Evolutionary conservation across 2,329 filamentous ascomycete species (phyloP), one percentile per base, ranked within the genome.

Genomic region (Purpureocillium lavendulum): DNA sequence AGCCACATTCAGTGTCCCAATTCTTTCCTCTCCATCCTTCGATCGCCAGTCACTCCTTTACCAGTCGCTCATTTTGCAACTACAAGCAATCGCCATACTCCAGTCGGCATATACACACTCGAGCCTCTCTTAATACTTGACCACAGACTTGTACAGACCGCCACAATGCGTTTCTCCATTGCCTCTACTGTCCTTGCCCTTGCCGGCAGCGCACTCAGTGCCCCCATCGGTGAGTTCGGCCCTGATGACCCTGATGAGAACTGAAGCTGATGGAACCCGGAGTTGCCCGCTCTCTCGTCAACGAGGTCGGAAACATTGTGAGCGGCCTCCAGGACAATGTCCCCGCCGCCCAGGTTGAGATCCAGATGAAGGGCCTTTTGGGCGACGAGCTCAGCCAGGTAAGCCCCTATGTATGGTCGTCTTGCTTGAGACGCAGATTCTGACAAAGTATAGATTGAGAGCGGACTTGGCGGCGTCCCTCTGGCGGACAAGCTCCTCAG

Each of bases 401-500:
- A 26, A 5, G 21, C 5, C 21, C 10, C 21, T 26, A n/a, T 26
- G 21, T 26, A n/a, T n/a, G n/a, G n/a, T n/a, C n/a, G 4, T 29
- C 39, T 21, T 34, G 49, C 9, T 28, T 9, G 11, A 38, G 24
- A n/a, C n/a, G n/a, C n/a, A n/a, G n/a, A n/a, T n/a, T n/a, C n/a
- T n/a, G n/a, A n/a, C n/a, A n/a, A n/a, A n/a, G n/a, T n/a, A n/a
- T 21, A 48, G 48, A 36, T 47, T 17, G 47, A 52, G 47, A 18
- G 43, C 28, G 45, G 36, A n/a, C 43, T 52, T 8, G 43, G 42
- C 17, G 43, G 40, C 15, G 36, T 46, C 29, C 44, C 46, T 34
- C 44, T 54, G 14, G 47, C 49, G 26, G 28, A 43, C 37, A 51
- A 48, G 46, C 47, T 50, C 30, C 40, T 52, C 35, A 40, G 38